A percentile compares a stretch with the other conserved stretches of the same genome.
phyloP scores from a whole-genome alignment of 805 yeast species.

The Saturnispora zaruensis region DNA sequence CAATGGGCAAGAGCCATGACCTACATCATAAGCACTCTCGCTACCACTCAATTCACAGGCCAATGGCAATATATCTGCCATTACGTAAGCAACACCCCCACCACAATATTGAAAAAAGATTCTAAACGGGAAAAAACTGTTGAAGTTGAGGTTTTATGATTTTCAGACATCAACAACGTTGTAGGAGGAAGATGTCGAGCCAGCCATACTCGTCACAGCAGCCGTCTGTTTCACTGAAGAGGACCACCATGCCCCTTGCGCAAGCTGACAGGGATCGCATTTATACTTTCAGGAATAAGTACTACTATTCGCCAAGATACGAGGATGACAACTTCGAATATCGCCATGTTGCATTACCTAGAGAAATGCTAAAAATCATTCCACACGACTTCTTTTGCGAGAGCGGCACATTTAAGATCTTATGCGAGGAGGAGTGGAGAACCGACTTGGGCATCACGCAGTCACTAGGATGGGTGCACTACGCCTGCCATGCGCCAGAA shows the following conservation, averaged over 20 bases:
- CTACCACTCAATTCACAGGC: constrained; percentile 32
- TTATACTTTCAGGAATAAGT: constrained; percentile 84
- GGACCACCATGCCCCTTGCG: constrained; percentile 54
- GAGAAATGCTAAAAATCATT: constrained; percentile 86
- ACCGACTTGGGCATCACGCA: constrained; percentile 91
- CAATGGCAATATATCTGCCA: constrained; percentile 43
- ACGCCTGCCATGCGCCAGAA: constrained; percentile 97
- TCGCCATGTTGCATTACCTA: constrained; percentile 95
- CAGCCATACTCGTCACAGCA: constrained; percentile 17
- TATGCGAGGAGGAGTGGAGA: constrained; percentile 96
- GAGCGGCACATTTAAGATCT: constrained; percentile 85
- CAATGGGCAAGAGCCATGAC: not conserved
- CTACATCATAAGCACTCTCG: not conserved
- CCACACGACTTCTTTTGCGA: constrained; percentile 93
- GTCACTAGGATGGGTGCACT: constrained; percentile 95
- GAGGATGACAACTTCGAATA: constrained; percentile 89
- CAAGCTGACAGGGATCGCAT: constrained; percentile 80
- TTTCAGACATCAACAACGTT: constrained; percentile 28
- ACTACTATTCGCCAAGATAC: constrained; percentile 90
- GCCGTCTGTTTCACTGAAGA: not conserved
- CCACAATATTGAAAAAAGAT: not conserved
- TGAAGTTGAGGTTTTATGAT: not conserved
- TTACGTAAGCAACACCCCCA: constrained; percentile 35
- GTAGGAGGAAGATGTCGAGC: constrained; percentile 65
- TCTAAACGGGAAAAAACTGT: not conserved